Percentiles rank a stretch among this genome's conserved stretches.
phyloP scores from a whole-genome alignment of 2,329 filamentous ascomycete species.

The Rugonectria rugulosa region DNA sequence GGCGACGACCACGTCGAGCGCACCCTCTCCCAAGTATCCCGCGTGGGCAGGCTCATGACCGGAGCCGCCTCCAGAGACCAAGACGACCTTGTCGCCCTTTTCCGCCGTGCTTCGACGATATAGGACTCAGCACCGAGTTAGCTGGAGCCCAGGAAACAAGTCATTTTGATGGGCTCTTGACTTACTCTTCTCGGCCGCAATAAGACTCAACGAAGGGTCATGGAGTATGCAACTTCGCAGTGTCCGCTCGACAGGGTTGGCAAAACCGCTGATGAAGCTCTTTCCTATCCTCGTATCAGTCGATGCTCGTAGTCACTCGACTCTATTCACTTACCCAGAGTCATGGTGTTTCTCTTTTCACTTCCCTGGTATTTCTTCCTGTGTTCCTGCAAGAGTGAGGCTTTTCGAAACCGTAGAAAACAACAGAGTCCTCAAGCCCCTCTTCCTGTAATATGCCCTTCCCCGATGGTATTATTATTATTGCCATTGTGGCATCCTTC shows the following conservation, averaged over 20 bases:
- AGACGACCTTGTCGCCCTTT: conserved; percentile 27
- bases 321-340: conserved; percentile 25
- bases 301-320: not conserved
- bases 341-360: too few relatives aligned
- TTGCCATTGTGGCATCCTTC: conserved; percentile 8
- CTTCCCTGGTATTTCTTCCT: not conserved
- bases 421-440: conserved; percentile 1
- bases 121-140: conserved; percentile 22
- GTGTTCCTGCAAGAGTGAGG: not conserved
- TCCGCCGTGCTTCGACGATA: conserved; percentile 26
- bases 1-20: conserved; percentile 31
- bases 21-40: conserved; percentile 35
- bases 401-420: conserved; percentile 1
- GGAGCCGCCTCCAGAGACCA: conserved; percentile 35
- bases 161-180: not conserved
- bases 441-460: conserved; percentile 6
- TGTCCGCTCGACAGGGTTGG: conserved; percentile 29
- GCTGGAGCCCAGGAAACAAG: not conserved
- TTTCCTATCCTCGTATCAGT: conserved; percentile 28
- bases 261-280: conserved; percentile 33
- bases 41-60: conserved; percentile 37
- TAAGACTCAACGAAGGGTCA: conserved; percentile 32
- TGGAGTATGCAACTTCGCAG: conserved; percentile 34
- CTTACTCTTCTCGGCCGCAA: conserved; percentile 32
- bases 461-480: not conserved